A percentile compares a stretch with the other conserved stretches of the same genome.
Conservation (phyloP, 495 filamentous ascomycete genomes). For the Aspergillus asperescens region DNA sequence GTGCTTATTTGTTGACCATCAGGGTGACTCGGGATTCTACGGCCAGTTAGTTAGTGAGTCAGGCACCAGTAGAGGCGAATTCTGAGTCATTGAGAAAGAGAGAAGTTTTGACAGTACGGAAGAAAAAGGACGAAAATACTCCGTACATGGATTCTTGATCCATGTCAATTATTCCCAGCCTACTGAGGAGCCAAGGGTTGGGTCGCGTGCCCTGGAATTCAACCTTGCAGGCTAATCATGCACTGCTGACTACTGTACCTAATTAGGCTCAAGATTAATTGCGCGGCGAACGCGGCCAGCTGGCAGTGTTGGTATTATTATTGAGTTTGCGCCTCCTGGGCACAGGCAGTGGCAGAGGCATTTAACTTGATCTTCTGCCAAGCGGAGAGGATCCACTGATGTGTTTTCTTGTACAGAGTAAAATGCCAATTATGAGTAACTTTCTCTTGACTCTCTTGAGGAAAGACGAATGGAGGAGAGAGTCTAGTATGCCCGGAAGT, state of each 20-base stretch:
- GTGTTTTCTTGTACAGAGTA: slow-evolving; percentile 13
- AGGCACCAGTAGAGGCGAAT: no score
- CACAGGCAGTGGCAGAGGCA: not conserved
- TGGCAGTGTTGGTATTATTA: no score
- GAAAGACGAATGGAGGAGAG: not conserved
- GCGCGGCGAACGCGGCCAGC: slow-evolving; percentile 5
- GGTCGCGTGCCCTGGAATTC: no score
- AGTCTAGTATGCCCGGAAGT: not conserved
- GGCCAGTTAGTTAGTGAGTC: no score
- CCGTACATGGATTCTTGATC: no score
- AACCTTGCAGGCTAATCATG: slow-evolving; percentile 4
- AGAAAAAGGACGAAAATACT: no score
- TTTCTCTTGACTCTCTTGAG: not conserved
- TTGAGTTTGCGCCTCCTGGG: slow-evolving; percentile 2
- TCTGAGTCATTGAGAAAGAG: no score
- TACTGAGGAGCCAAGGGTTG: slow-evolving; percentile 5
- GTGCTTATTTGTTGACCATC: no score
- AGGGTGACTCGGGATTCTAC: no score
- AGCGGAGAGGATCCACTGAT: slow-evolving; percentile 12
- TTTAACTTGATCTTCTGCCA: slow-evolving; percentile 10
- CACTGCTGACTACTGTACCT: no score
- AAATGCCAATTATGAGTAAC: not conserved
- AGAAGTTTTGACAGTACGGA: no score
- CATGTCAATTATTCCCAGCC: no score
- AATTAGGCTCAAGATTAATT: slow-evolving; percentile 1